Percentiles rank a stretch among this genome's conserved stretches.
These are phyloP conservation scores for Pyrenophora tritici-repentis DNA, from an alignment of 2,329 filamentous ascomycete species.

Conservation along the genomic window DNA sequence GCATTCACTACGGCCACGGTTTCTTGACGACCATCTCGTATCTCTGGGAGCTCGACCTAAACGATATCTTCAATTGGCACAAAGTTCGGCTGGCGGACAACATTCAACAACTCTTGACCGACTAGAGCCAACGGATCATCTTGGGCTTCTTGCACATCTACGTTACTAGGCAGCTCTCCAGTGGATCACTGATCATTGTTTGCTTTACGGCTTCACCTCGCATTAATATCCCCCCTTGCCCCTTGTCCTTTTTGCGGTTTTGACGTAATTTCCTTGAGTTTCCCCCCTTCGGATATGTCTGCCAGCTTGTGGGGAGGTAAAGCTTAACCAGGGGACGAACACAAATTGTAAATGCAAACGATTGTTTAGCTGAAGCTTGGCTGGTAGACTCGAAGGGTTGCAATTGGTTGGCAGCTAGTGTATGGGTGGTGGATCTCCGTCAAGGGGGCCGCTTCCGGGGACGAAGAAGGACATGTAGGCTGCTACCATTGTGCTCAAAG, in stretches of 20 bases:
- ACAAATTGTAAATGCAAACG: constrained; percentile 41
- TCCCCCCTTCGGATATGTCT: constrained; percentile 47
- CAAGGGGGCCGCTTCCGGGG: constrained; percentile 37
- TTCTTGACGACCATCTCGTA: constrained; percentile 34
- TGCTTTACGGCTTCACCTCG: constrained; percentile 34
- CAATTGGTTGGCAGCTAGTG: constrained; percentile 30
- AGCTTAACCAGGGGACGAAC: constrained; percentile 44
- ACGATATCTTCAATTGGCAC: constrained; percentile 33
- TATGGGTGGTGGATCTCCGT: constrained; percentile 13
- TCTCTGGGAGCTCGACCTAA: constrained; percentile 39
- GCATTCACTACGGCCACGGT: constrained; percentile 31
- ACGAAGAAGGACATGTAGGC: constrained; percentile 28
- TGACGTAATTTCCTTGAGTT: constrained; percentile 39
- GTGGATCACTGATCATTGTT: constrained; percentile 40
- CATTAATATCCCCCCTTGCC: constrained; percentile 42
- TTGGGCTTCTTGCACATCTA: constrained; percentile 32
- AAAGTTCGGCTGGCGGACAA: constrained; percentile 26
- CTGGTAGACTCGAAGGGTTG: constrained; percentile 27
- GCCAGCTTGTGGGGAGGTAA: constrained; percentile 50
- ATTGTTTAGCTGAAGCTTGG: constrained; percentile 19
- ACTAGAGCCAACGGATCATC: constrained; percentile 22
- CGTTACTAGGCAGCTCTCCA: constrained; percentile 31
- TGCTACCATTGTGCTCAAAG: constrained; percentile 33
- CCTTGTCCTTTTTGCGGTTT: constrained; percentile 34
- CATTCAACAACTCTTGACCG: constrained; percentile 23